These are phyloP conservation scores for Phytopythium helicoides DNA, from an alignment of 352 stramenopile species.

Conservation along the genomic window DNA sequence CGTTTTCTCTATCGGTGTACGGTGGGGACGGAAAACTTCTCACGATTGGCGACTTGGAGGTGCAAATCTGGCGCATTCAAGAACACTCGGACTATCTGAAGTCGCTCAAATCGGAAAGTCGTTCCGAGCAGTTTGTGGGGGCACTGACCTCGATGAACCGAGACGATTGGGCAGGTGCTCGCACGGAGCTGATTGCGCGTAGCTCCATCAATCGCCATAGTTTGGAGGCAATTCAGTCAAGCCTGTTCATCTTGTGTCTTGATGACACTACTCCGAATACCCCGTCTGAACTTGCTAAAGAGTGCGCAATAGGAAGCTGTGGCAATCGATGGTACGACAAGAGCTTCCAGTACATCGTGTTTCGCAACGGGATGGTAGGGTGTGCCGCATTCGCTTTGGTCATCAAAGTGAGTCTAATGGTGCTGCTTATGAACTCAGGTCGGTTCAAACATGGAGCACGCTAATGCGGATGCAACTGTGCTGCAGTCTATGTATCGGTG, in stretches of 20 bases:
- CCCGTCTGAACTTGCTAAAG: slow-evolving; percentile 46
- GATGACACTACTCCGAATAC: slow-evolving; percentile 52
- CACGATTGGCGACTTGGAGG: slow-evolving; percentile 63
- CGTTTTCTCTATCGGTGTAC: slow-evolving; percentile 51
- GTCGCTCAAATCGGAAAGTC: slow-evolving; percentile 10
- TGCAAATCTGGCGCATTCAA: slow-evolving; percentile 53
- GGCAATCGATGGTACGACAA: slow-evolving; percentile 97
- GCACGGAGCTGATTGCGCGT: slow-evolving; percentile 58
- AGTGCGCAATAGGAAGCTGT: slow-evolving; percentile 48
- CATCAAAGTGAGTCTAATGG: neutral
- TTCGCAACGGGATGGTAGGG: slow-evolving; percentile 85
- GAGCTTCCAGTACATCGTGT: slow-evolving; percentile 93
- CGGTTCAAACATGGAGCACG: slow-evolving; percentile 93
- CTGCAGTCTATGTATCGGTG: slow-evolving; percentile 60
- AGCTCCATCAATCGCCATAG: slow-evolving; percentile 47
- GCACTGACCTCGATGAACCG: slow-evolving; percentile 87
- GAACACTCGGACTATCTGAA: slow-evolving; percentile 43
- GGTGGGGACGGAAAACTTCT: slow-evolving; percentile 41
- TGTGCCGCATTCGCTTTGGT: neutral
- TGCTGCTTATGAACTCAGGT: slow-evolving; percentile 29
- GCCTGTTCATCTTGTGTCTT: slow-evolving; percentile 89
- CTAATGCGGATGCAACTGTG: slow-evolving; percentile 94
- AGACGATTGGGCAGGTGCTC: slow-evolving; percentile 84
- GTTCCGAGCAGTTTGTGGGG: slow-evolving; percentile 56
- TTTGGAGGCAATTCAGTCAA: slow-evolving; percentile 85